Percentiles rank a stretch among this genome's conserved stretches.
phyloP scores from a whole-genome alignment of 75 land plant genomes.

The Picea glauca region DNA sequence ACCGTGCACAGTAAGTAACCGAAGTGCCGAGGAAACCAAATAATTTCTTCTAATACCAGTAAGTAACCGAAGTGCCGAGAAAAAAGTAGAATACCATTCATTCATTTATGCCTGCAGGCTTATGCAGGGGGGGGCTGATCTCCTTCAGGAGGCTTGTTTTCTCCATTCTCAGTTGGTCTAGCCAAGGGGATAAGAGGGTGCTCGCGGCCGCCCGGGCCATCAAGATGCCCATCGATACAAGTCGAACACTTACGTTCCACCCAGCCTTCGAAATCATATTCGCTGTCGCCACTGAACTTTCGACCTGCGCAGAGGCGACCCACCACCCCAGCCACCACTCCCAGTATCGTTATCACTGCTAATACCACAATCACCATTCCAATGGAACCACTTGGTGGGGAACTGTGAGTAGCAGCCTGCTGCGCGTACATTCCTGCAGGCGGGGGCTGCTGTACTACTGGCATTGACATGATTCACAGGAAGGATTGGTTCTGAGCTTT shows the following conservation, averaged over 20 bases:
- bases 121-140: neutral
- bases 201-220: slow-evolving; percentile 7
- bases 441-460: slow-evolving; percentile 6
- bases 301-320: slow-evolving; percentile 50
- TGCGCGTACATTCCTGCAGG: slow-evolving; percentile 2
- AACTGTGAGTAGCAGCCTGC: slow-evolving; percentile 10
- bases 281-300: slow-evolving; percentile 26
- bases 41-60: no score
- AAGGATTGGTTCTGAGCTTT: no score
- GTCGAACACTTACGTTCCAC: slow-evolving; percentile 42
- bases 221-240: slow-evolving; percentile 50
- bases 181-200: neutral
- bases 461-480: neutral
- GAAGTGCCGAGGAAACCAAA: no score
- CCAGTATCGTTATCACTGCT: slow-evolving; percentile 38
- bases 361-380: slow-evolving; percentile 51
- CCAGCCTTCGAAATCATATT: slow-evolving; percentile 51
- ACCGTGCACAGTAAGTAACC: no score
- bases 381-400: slow-evolving; percentile 16
- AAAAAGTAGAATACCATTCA: no score
- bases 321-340: slow-evolving; percentile 40
- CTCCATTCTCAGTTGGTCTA: neutral
- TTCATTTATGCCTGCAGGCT: no score
- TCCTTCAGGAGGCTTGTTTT: neutral
- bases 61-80: no score